A percentile compares a stretch with the other conserved stretches of the same genome.
These are phyloP conservation scores for Nitzschia sp. DNA, from an alignment of 108 stramenopile genomes.

Conservation along the genomic window DNA sequence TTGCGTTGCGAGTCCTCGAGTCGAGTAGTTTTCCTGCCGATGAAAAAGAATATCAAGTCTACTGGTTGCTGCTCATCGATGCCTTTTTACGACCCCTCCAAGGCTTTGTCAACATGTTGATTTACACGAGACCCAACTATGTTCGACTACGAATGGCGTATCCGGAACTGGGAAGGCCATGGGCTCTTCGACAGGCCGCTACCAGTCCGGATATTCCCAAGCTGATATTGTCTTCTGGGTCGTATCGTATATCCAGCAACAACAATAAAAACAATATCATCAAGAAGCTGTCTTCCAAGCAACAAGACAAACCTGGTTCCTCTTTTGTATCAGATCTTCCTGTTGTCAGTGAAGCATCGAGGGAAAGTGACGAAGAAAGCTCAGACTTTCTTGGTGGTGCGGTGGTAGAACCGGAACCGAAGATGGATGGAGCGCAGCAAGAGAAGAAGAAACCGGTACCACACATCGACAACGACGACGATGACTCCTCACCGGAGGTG, in stretches of 20 bases:
- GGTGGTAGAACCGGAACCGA: too few species aligned
- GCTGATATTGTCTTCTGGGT: neutral
- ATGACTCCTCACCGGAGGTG: too few species aligned
- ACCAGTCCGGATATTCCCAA: neutral
- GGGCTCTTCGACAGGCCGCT: neutral
- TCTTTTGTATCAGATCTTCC: neutral
- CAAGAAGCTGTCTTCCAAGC: neutral
- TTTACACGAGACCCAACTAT: conserved; percentile 38
- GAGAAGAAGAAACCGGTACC: too few species aligned
- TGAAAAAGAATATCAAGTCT: conserved; percentile 3
- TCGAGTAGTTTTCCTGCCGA: neutral
- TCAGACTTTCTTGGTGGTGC: too few species aligned
- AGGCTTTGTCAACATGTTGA: conserved; percentile 42
- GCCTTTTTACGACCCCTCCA: conserved; percentile 29
- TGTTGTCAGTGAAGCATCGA: neutral
- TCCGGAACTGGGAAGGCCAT: neutral
- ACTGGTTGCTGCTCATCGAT: neutral
- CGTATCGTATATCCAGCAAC: neutral
- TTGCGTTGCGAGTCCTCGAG: conserved; percentile 10
- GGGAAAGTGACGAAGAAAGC: conserved; percentile 2
- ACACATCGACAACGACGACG: too few species aligned
- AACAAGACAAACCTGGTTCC: neutral
- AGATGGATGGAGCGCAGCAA: too few species aligned
- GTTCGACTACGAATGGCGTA: neutral
- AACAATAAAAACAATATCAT: neutral